These are phyloP conservation scores for Dendrobium officinale DNA, from an alignment of 106 monocot species.

Conservation along the genomic window DNA sequence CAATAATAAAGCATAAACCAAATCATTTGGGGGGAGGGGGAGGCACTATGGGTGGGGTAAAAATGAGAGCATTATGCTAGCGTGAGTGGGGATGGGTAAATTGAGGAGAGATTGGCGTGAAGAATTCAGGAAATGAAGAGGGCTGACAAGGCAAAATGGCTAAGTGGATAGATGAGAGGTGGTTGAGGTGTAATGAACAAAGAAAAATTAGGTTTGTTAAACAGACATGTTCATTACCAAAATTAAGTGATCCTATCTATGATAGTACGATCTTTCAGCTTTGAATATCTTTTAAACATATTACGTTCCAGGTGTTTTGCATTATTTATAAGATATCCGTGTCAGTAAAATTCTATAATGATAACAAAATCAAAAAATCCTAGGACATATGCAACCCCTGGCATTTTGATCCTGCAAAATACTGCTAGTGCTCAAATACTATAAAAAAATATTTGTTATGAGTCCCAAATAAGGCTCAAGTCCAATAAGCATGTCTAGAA, in stretches of 20 bases:
- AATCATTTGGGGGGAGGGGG: no score
- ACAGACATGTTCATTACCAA: neutral
- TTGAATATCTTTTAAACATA: neutral
- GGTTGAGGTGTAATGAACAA: neutral
- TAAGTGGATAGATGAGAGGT: no score
- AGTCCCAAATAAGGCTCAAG: neutral
- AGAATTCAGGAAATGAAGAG: no score
- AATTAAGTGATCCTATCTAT: neutral
- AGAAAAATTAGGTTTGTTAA: neutral
- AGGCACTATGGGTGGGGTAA: no score
- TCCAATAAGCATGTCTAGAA: neutral
- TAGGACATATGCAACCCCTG: neutral
- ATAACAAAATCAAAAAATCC: neutral
- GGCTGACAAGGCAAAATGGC: no score
- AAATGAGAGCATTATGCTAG: no score
- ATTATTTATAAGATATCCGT: neutral
- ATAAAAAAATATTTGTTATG: neutral
- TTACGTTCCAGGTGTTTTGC: neutral
- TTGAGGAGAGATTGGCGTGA: no score
- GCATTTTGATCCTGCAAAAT: neutral
- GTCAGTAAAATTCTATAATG: neutral
- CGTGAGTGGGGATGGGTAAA: no score
- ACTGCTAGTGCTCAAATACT: neutral
- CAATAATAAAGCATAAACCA: no score
- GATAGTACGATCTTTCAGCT: neutral